Evolutionary conservation across 768 basidiomycete species (phyloP).

Genomic region (Strobilomyces confusus): DNA sequence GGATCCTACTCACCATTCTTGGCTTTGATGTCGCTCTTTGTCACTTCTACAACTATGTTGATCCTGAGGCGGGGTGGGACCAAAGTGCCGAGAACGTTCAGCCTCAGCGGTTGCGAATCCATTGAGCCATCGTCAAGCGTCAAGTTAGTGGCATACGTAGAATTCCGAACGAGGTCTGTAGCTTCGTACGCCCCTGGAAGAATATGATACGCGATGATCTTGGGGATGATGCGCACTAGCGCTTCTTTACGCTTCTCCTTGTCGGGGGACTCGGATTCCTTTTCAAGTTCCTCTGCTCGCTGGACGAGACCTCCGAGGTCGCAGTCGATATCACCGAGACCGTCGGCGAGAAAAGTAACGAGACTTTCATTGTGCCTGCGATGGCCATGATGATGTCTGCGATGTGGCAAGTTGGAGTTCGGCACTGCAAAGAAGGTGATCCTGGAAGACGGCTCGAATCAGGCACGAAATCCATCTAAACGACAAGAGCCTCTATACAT

Average conservation of each 20-base stretch:
- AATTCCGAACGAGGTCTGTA: conserved; percentile 44
- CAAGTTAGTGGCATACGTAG: conserved; percentile 49
- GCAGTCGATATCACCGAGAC: background rate
- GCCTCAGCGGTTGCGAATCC: conserved; percentile 42
- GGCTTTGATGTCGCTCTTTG: conserved; percentile 5
- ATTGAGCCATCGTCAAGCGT: conserved; percentile 39
- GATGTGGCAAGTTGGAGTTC: background rate
- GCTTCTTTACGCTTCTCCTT: conserved; percentile 51
- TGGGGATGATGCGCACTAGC: conserved; percentile 50
- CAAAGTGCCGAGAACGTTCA: conserved; percentile 35
- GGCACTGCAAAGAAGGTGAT: conserved; percentile 16
- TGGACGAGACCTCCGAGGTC: conserved; percentile 8
- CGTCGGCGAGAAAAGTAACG: background rate
- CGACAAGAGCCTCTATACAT: background rate
- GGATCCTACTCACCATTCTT: conserved; percentile 4
- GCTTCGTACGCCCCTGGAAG: conserved; percentile 39
- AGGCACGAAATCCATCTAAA: background rate
- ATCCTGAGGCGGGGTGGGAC: conserved; percentile 34
- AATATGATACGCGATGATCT: conserved; percentile 42
- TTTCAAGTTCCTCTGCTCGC: conserved; percentile 36
- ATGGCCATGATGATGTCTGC: background rate
- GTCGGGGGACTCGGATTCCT: conserved; percentile 39
- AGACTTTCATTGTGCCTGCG: background rate
- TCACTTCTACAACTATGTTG: conserved; percentile 11
- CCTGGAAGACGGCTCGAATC: background rate